Percentiles rank a stretch among this genome's conserved stretches.
Conservation (phyloP, 164 flowering plant species). For the Nelumbo lutea region DNA sequence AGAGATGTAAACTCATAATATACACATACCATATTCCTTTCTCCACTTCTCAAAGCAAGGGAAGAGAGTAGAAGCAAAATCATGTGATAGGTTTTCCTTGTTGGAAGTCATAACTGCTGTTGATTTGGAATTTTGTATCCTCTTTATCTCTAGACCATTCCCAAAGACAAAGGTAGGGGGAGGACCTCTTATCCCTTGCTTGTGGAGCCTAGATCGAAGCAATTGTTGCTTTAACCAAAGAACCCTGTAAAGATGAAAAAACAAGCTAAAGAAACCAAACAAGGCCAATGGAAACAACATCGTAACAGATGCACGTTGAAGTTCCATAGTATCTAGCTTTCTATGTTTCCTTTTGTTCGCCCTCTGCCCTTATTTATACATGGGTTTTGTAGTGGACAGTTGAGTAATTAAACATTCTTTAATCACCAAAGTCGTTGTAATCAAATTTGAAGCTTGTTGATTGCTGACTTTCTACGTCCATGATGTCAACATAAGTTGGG, state of each 20-base stretch:
- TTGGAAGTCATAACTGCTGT: constrained; percentile 2
- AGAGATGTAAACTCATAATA: no score
- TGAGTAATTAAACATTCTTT: no score
- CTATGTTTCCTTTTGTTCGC: neutral
- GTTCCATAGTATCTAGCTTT: neutral
- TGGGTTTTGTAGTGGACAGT: no score
- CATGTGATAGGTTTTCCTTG: constrained; percentile 8
- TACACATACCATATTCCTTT: constrained; percentile 19
- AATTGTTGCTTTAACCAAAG: constrained; percentile 19
- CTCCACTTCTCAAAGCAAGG: constrained; percentile 27
- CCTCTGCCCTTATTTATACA: no score
- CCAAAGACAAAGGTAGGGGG: constrained; percentile 19
- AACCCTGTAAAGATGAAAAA: constrained; percentile 7
- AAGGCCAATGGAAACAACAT: neutral
- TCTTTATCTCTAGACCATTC: constrained; percentile 20
- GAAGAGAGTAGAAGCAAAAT: constrained; percentile 14
- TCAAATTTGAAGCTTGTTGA: no score
- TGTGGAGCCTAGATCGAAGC: constrained; percentile 14
- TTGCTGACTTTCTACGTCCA: no score
- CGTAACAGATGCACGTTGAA: no score
- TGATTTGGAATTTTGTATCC: neutral
- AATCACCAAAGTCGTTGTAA: no score
- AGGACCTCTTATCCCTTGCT: constrained; percentile 27
- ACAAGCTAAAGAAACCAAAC: neutral
- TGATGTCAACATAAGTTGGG: no score